A percentile compares a stretch with the other conserved stretches of the same genome.
Evolutionary conservation across 345 rosid genomes (phyloP).

Genomic region (Populus davidiana): DNA sequence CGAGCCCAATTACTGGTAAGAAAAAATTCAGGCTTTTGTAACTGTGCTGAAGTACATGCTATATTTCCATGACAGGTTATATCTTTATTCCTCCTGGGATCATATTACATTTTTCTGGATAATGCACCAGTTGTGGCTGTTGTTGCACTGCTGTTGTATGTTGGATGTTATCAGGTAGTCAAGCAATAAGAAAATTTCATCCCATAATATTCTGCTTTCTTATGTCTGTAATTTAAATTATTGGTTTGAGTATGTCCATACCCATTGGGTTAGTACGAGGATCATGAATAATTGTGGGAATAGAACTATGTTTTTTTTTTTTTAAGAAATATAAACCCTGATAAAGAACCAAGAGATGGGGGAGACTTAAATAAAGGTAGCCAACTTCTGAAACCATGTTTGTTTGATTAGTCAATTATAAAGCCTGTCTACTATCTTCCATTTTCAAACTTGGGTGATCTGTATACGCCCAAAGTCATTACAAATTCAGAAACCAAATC

Average conservation of each 20-base stretch:
- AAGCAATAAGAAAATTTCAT: conserved; percentile 4
- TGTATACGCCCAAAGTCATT: too few relatives aligned
- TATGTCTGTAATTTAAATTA: neutral
- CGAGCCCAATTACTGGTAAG: neutral
- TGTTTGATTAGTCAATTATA: too few relatives aligned
- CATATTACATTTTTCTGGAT: conserved; percentile 78
- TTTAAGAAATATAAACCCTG: too few relatives aligned
- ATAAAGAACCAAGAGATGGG: too few relatives aligned
- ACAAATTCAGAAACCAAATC: too few relatives aligned
- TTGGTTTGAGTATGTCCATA: neutral
- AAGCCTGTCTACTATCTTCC: too few relatives aligned
- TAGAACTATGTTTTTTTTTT: too few relatives aligned
- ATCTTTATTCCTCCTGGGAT: conserved; percentile 82
- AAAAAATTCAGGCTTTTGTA: neutral
- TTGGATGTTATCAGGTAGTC: conserved; percentile 94
- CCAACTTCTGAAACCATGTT: too few relatives aligned
- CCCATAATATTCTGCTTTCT: conserved; percentile 3
- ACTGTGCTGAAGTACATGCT: conserved; percentile 14
- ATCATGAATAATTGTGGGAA: too few relatives aligned
- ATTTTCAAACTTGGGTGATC: too few relatives aligned
- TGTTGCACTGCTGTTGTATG: conserved; percentile 74
- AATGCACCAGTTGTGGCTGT: conserved; percentile 66
- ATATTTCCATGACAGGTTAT: conserved; percentile 49
- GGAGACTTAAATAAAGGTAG: too few relatives aligned
- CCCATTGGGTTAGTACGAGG: neutral